Conservation (phyloP, 208 protist species). For the Porcisia deanei region DNA sequence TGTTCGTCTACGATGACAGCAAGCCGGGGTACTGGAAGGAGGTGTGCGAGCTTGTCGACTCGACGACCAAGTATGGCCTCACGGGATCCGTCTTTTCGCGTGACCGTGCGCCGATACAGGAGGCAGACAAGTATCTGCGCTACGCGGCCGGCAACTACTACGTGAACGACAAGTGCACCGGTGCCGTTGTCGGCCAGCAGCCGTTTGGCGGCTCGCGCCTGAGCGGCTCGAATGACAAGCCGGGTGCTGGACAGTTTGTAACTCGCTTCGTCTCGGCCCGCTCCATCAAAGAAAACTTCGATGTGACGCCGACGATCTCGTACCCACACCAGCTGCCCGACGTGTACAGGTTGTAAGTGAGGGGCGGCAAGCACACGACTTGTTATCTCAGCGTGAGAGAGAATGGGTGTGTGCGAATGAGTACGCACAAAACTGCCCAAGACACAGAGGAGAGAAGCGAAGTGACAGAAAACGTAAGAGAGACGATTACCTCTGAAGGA, state of each 20-base stretch:
- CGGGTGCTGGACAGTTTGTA: conserved; percentile 91
- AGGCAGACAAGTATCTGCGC: conserved; percentile 67
- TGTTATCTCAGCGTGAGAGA: neutral
- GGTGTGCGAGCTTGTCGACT: conserved; percentile 82
- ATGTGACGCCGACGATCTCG: conserved; percentile 75
- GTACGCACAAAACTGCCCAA: neutral
- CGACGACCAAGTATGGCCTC: conserved; percentile 92
- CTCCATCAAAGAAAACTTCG: conserved; percentile 97
- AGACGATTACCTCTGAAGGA: neutral
- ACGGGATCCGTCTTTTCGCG: conserved; percentile 94
- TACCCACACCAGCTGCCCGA: conserved; percentile 93
- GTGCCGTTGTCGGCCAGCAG: conserved; percentile 98
- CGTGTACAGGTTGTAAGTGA: conserved; percentile 53
- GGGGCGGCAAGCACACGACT: neutral
- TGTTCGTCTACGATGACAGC: conserved; percentile 95
- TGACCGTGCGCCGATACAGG: conserved; percentile 72
- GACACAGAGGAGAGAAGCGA: neutral
- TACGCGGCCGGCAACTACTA: conserved; percentile 97
- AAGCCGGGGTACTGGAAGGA: conserved; percentile 83
- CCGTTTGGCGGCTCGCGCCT: conserved; percentile 94
- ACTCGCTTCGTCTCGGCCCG: conserved; percentile 90
- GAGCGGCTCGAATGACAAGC: conserved; percentile 98
- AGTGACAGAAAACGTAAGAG: neutral
- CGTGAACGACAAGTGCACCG: conserved; percentile 98
- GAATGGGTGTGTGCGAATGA: neutral